Conservation (phyloP, 73 alveolate genomes). For the Urostyla sp. region DNA sequence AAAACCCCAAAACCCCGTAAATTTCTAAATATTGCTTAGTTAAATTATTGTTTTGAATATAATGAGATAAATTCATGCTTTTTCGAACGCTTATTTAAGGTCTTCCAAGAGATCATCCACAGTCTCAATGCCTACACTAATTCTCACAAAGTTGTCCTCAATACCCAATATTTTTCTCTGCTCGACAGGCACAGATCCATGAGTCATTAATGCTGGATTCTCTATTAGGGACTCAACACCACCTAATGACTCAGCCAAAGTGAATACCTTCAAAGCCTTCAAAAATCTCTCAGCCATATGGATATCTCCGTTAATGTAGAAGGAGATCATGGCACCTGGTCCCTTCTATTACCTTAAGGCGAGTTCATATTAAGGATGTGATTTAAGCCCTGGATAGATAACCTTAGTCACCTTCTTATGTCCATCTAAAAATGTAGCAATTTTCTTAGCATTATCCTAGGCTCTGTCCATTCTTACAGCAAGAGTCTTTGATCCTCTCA, state of each 20-base stretch:
- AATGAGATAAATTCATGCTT: conserved; percentile 44
- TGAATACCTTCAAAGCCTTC: conserved; percentile 79
- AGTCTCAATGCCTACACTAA: conserved; percentile 92
- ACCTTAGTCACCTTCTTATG: conserved; percentile 94
- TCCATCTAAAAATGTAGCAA: conserved; percentile 94
- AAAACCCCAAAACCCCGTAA: neutral
- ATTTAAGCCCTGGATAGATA: conserved; percentile 95
- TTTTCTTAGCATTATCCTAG: conserved; percentile 89
- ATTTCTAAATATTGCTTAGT: neutral
- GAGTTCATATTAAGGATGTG: conserved; percentile 92
- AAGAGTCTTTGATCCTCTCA: conserved; percentile 95
- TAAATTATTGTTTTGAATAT: neutral
- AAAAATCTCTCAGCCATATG: conserved; percentile 88
- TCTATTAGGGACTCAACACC: conserved; percentile 93
- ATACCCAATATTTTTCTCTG: conserved; percentile 89
- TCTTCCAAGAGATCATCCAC: conserved; percentile 89
- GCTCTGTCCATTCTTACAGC: conserved; percentile 87
- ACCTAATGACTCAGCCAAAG: conserved; percentile 94
- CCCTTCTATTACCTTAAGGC: conserved; percentile 92
- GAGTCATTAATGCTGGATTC: conserved; percentile 97
- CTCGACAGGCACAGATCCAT: conserved; percentile 88
- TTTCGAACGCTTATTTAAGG: conserved; percentile 85
- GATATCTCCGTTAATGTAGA: conserved; percentile 85
- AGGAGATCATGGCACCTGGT: conserved; percentile 89
- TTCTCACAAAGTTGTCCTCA: conserved; percentile 85